phyloP scores from a whole-genome alignment of 257 asterid genomes.

The Perilla frutescens region DNA sequence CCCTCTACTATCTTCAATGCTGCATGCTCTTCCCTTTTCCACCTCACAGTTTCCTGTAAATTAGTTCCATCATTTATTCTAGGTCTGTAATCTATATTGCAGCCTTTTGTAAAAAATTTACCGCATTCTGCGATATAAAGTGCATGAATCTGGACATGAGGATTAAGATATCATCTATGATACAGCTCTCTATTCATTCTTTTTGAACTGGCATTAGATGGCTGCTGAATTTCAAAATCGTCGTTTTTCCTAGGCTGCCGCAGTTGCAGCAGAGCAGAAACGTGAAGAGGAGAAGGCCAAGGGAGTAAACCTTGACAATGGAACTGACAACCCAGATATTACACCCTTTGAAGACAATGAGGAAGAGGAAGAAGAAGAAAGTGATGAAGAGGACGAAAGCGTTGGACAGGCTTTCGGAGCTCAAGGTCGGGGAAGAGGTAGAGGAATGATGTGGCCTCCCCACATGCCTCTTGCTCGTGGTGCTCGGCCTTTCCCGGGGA shows the following conservation, averaged over 20 bases:
- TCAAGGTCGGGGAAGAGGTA: slow-evolving; percentile 84
- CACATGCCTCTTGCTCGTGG: slow-evolving; percentile 79
- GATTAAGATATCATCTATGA: slow-evolving; percentile 7
- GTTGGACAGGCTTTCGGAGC: slow-evolving; percentile 53
- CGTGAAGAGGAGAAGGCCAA: slow-evolving; percentile 89
- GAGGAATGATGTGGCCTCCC: slow-evolving; percentile 93
- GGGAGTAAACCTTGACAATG: slow-evolving; percentile 68
- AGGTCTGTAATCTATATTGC: not conserved
- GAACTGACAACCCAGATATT: slow-evolving; percentile 74
- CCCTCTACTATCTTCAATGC: not conserved
- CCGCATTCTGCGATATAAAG: slow-evolving; percentile 1
- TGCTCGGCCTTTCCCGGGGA: slow-evolving; percentile 67
- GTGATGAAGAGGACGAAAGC: slow-evolving; percentile 82
- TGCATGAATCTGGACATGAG: not conserved
- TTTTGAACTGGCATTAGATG: slow-evolving; percentile 15
- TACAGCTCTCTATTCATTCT: not conserved
- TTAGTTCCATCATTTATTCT: slow-evolving; percentile 15
- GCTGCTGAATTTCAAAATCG: slow-evolving; percentile 25
- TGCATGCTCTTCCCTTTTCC: slow-evolving; percentile 8
- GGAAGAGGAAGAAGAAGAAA: slow-evolving; percentile 93
- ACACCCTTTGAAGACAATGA: slow-evolving; percentile 89
- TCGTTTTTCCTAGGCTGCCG: slow-evolving; percentile 56
- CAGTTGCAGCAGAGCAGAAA: slow-evolving; percentile 77
- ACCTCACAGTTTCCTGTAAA: not conserved
- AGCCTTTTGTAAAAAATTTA: not conserved